A percentile compares a stretch with the other conserved stretches of the same genome.
phyloP scores from a whole-genome alignment of 495 filamentous ascomycete genomes.

The Talaromyces stipitatus region DNA sequence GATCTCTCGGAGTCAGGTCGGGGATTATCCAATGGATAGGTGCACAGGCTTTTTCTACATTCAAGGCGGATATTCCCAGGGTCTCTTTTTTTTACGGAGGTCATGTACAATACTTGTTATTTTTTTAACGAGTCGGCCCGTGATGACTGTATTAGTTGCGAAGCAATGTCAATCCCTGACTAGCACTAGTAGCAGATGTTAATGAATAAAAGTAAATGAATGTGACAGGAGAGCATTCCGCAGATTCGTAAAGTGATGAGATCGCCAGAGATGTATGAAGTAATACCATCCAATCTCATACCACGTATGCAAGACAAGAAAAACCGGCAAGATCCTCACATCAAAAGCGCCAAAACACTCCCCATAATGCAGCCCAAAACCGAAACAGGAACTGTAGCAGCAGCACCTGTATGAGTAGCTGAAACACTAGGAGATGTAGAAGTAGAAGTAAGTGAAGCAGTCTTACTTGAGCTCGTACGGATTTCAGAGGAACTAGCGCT shows the following conservation, averaged over 20 bases:
- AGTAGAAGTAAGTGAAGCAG: neutral
- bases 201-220: neutral
- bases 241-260: neutral
- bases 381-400: neutral
- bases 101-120: slow-evolving; percentile 5
- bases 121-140: no score
- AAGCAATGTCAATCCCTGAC: neutral
- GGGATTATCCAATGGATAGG: slow-evolving; percentile 1
- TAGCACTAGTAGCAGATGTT: neutral
- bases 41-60: neutral
- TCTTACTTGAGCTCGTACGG: slow-evolving; percentile 8
- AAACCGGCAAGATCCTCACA: neutral
- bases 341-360: slow-evolving; percentile 1
- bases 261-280: neutral
- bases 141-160: neutral
- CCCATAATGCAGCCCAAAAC: neutral
- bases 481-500: slow-evolving; percentile 12
- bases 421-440: slow-evolving; percentile 1
- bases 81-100: neutral
- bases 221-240: neutral
- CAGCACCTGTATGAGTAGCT: slow-evolving; percentile 3
- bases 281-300: neutral
- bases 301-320: neutral
- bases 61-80: neutral
- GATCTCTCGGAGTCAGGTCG: neutral